phyloP scores from a whole-genome alignment of 176 grass and related monocot species.

The Oryza meridionalis region DNA sequence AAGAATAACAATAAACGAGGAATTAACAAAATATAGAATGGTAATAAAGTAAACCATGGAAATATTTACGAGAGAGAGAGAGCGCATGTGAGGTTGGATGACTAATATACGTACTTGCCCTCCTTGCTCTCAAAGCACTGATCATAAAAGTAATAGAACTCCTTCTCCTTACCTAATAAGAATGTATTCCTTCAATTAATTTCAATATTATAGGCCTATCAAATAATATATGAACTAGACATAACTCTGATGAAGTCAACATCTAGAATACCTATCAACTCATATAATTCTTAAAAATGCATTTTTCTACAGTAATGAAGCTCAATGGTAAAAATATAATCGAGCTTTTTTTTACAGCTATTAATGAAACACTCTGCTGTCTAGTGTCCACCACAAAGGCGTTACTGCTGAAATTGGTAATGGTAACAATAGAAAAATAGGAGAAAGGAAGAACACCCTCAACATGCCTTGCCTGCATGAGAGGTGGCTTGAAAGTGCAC shows the following conservation, averaged over 20 bases:
- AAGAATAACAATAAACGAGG: constrained; percentile 22
- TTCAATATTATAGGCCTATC: constrained; percentile 10
- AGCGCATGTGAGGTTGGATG: constrained; percentile 32
- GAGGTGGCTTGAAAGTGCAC: background rate
- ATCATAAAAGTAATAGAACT: constrained; percentile 96
- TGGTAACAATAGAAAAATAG: constrained; percentile 2
- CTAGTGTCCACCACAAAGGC: background rate
- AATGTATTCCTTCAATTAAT: constrained; percentile 39
- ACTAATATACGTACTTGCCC: constrained; percentile 82
- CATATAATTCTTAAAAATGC: background rate
- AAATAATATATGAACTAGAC: background rate
- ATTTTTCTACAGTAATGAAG: constrained; percentile 25
- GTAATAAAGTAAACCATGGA: constrained; percentile 19
- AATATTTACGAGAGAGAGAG: background rate
- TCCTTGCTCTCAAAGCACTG: constrained; percentile 92
- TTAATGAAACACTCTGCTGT: constrained; percentile 13
- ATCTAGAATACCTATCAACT: constrained; percentile 27
- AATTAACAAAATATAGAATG: constrained; percentile 16
- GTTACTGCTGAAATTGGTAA: background rate
- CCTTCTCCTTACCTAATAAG: constrained; percentile 85
- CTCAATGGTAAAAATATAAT: constrained; percentile 7
- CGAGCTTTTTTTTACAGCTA: background rate
- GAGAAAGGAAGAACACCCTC: too few species aligned
- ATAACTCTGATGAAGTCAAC: background rate
- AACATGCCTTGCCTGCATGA: background rate